Percentiles rank a stretch among this genome's conserved stretches.
These are phyloP conservation scores for Leccinum subgranulosum DNA, from an alignment of 768 basidiomycete genomes.

Conservation along the genomic window DNA sequence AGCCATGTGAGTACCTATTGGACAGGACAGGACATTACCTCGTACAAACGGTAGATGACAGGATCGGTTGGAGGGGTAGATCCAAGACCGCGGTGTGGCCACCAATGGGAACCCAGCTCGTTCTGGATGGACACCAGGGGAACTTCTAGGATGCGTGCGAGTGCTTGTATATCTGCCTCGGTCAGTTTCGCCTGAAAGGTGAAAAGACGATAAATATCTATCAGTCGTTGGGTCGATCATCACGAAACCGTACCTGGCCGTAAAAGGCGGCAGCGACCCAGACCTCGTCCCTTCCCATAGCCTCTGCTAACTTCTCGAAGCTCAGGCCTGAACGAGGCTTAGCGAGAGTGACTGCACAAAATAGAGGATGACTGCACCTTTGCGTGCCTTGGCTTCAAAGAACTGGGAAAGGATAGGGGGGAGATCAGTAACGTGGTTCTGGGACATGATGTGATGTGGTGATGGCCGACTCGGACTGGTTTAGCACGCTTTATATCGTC, in stretches of 20 bases:
- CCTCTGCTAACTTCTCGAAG: slow-evolving; percentile 66
- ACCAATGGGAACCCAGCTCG: slow-evolving; percentile 65
- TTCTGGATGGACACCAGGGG: slow-evolving; percentile 35
- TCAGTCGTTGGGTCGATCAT: background rate
- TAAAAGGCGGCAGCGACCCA: slow-evolving; percentile 84
- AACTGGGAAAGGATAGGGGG: slow-evolving; percentile 48
- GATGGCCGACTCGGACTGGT: background rate
- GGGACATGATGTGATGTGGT: slow-evolving; percentile 32
- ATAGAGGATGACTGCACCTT: slow-evolving; percentile 39
- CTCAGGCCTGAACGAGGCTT: slow-evolving; percentile 46
- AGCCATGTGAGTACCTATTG: background rate
- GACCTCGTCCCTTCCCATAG: slow-evolving; percentile 69
- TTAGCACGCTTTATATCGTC: slow-evolving; percentile 14
- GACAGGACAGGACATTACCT: slow-evolving; percentile 41
- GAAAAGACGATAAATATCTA: background rate
- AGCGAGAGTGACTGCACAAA: background rate
- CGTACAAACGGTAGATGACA: slow-evolving; percentile 77
- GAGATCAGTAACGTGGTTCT: slow-evolving; percentile 36
- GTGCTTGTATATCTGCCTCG: slow-evolving; percentile 52
- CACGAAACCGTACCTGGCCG: slow-evolving; percentile 53
- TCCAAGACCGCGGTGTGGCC: slow-evolving; percentile 66
- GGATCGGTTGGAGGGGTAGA: slow-evolving; percentile 76
- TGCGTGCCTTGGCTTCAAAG: slow-evolving; percentile 65
- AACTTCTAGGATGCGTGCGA: slow-evolving; percentile 51
- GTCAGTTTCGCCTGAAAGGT: slow-evolving; percentile 61